phyloP scores from a whole-genome alignment of 1,284 basidiomycete genomes.

The Papiliotrema laurentii region DNA sequence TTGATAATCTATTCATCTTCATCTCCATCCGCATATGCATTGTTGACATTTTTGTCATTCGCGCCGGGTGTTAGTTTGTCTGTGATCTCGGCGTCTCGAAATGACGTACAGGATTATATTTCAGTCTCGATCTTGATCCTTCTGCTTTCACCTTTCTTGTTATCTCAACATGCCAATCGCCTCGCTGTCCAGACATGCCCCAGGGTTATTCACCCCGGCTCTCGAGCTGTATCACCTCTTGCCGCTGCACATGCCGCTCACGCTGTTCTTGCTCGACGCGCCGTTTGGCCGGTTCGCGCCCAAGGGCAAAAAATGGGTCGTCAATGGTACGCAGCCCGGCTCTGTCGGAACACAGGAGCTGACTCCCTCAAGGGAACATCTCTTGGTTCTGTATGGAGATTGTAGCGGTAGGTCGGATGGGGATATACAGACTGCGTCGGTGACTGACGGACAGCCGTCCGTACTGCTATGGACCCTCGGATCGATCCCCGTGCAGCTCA shows the following conservation, averaged over 20 bases:
- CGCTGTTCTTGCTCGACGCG: slow-evolving; percentile 55
- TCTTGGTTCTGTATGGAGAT: slow-evolving; percentile 85
- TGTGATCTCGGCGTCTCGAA: no score
- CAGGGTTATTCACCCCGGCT: slow-evolving; percentile 22
- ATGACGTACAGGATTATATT: no score
- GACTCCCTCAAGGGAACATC: slow-evolving; percentile 49
- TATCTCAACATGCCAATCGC: not conserved
- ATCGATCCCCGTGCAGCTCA: not conserved
- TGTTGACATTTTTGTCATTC: no score
- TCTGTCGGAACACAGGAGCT: no score
- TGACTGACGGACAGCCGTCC: slow-evolving; percentile 54
- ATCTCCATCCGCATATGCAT: no score
- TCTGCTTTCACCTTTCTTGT: no score
- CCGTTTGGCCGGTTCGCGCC: slow-evolving; percentile 74
- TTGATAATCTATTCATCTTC: no score
- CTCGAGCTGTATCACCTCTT: slow-evolving; percentile 45
- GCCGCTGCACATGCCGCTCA: slow-evolving; percentile 46
- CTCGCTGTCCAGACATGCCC: not conserved
- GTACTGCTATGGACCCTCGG: slow-evolving; percentile 45
- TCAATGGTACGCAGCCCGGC: slow-evolving; percentile 60
- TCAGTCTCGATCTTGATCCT: no score
- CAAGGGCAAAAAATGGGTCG: no score
- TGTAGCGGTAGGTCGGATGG: slow-evolving; percentile 64
- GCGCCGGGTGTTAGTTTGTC: no score
- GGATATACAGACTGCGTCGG: no score